phyloP scores from a whole-genome alignment of 805 yeast species.

The Metschnikowia koreensis region DNA sequence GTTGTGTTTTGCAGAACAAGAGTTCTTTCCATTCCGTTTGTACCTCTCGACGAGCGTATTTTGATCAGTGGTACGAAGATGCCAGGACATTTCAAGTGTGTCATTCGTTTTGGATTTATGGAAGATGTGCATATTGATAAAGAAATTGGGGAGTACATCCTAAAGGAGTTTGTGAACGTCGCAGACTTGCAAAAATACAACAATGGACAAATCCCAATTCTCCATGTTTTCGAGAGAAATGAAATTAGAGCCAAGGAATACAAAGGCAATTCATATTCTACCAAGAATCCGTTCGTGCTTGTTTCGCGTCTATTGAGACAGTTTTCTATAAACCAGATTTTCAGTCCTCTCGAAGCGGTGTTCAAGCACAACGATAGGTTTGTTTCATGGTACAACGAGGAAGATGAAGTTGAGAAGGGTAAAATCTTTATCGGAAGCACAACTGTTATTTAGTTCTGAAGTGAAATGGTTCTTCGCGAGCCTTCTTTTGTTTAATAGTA shows the following conservation, averaged over 20 bases:
- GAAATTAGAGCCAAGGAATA: slow-evolving; percentile 25
- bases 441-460: slow-evolving; percentile 20
- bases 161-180: slow-evolving; percentile 22
- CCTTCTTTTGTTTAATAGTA: neutral
- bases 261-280: slow-evolving; percentile 12
- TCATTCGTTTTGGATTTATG: slow-evolving; percentile 52
- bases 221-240: slow-evolving; percentile 33
- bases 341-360: slow-evolving; percentile 26
- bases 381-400: slow-evolving; percentile 16
- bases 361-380: slow-evolving; percentile 22
- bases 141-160: slow-evolving; percentile 20
- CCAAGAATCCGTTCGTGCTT: slow-evolving; percentile 18
- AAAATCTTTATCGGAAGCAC: slow-evolving; percentile 29
- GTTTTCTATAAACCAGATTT: slow-evolving; percentile 24
- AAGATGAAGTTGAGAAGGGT: slow-evolving; percentile 22
- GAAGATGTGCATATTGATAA: slow-evolving; percentile 29
- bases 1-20: slow-evolving; percentile 45
- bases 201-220: slow-evolving; percentile 19
- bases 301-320: slow-evolving; percentile 17
- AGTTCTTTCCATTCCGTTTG: slow-evolving; percentile 42
- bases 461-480: neutral
- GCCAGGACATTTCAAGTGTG: slow-evolving; percentile 48
- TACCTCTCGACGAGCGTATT: slow-evolving; percentile 39
- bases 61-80: slow-evolving; percentile 39
- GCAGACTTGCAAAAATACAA: slow-evolving; percentile 9